phyloP scores from a whole-genome alignment of 2,329 filamentous ascomycete genomes.

The Trichoderma atrobrunneum region DNA sequence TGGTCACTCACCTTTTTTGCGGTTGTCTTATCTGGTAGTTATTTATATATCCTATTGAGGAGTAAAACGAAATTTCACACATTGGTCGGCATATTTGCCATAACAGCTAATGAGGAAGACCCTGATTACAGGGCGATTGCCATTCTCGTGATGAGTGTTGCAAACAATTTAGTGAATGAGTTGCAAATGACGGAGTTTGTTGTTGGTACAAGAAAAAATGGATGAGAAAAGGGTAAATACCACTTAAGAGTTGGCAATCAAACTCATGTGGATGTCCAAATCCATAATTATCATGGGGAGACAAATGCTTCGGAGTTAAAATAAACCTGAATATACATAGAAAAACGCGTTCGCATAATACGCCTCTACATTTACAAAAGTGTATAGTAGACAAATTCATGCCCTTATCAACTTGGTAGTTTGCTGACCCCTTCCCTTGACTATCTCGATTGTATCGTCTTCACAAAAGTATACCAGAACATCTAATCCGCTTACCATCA shows the following conservation, averaged over 20 bases:
- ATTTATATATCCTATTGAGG: too few relatives aligned
- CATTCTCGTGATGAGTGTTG: neutral
- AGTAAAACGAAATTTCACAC: too few relatives aligned
- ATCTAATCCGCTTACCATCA: neutral
- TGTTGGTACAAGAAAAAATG: neutral
- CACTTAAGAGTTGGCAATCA: too few relatives aligned
- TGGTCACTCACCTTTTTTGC: too few relatives aligned
- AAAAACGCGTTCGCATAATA: neutral
- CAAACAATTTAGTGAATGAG: too few relatives aligned
- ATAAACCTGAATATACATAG: neutral
- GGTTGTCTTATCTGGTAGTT: too few relatives aligned
- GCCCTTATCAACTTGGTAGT: neutral
- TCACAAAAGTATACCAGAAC: neutral
- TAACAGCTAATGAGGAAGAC: neutral
- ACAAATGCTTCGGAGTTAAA: too few relatives aligned
- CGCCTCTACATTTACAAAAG: neutral
- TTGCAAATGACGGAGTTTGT: neutral
- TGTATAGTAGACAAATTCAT: neutral
- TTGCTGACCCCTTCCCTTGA: neutral
- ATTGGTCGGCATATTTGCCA: too few relatives aligned
- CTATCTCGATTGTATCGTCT: neutral
- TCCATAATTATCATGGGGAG: too few relatives aligned
- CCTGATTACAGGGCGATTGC: neutral
- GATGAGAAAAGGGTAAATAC: neutral
- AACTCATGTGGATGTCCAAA: too few relatives aligned